Evolutionary conservation across 2,329 filamentous ascomycete species (phyloP), one percentile per base, ranked within the genome.

Genomic region (Phoma sp.): DNA sequence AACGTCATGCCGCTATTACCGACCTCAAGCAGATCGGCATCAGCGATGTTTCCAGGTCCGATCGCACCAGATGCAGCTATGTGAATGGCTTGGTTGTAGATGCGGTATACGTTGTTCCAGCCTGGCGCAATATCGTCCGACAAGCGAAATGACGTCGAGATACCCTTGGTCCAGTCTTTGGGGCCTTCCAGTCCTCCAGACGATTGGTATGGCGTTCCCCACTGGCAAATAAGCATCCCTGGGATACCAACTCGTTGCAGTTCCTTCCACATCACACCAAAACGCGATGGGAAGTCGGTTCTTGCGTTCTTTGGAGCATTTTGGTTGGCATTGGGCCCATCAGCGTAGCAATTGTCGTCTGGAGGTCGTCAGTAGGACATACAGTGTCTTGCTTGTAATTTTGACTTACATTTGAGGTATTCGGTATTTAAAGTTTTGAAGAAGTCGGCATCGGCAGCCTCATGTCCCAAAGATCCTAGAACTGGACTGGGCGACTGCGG

Each of bases 341-440:
- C 60, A 6, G 51, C 56, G 23, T 63, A 61, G 51, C 60, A 64
- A 39, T 63, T 63, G 47, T 64, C 60, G 30, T 64, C 61, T 64
- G 22, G 4, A 14, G 11, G 14, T 4, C 2, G 24, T 57, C 13
- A 40, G 30, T 14, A 13, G 42, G 50, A 7, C 3, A 39, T 4
- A 2, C 36, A 3, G 14, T 10, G 5, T 6, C 7, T 1, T n/a
- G 11, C 6, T 2, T 11, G n/a, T 24, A 3, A 11, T 1, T 18
- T 1, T 2, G 29, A 36, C 54, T 48, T 41, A 63, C 60, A 64
- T 37, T 64, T 58, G 24, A 64, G 43, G 8, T 63, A 64, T 45
- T 64, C 61, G 0, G 61, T 63, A 24, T 61, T 62, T 24, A 64
- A 30, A 27, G 53, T 63, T 38, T 61, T 63, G 54, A 64, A 64